Conservation (phyloP, 495 filamentous ascomycete genomes). For the Neurospora sp. region DNA sequence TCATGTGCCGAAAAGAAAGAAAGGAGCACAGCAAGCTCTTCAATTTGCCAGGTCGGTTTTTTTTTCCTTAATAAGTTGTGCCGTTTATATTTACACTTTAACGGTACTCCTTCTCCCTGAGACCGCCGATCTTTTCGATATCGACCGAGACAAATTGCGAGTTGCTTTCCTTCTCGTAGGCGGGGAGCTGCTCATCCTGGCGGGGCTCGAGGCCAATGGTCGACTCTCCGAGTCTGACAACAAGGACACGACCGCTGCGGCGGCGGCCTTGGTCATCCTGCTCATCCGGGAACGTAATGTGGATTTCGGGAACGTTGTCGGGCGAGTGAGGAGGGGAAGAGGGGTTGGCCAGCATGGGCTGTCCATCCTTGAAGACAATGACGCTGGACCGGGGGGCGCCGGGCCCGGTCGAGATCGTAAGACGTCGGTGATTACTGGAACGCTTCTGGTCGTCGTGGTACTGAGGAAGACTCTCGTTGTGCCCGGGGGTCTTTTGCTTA, state of each 20-base stretch:
- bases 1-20: background rate
- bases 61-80: background rate
- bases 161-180: slow-evolving; percentile 68
- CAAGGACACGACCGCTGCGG: slow-evolving; percentile 79
- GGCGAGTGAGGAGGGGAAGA: slow-evolving; percentile 67
- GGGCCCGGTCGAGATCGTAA: slow-evolving; percentile 46
- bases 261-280: slow-evolving; percentile 76
- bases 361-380: slow-evolving; percentile 59
- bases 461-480: slow-evolving; percentile 43
- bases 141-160: slow-evolving; percentile 85
- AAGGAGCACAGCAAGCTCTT: background rate
- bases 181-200: slow-evolving; percentile 69
- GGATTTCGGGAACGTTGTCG: slow-evolving; percentile 80
- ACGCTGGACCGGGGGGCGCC: slow-evolving; percentile 65
- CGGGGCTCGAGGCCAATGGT: slow-evolving; percentile 80
- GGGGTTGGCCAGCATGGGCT: slow-evolving; percentile 64
- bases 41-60: background rate
- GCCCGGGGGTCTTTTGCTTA: slow-evolving; percentile 20
- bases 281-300: slow-evolving; percentile 97
- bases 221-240: slow-evolving; percentile 85
- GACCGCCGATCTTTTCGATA: slow-evolving; percentile 85
- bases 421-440: slow-evolving; percentile 30
- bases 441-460: slow-evolving; percentile 40
- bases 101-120: slow-evolving; percentile 73
- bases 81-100: slow-evolving; percentile 10